Evolutionary conservation across 768 basidiomycete species (phyloP), one percentile per base, ranked within the genome.

Genomic region (Tricholoma saponaceum): DNA sequence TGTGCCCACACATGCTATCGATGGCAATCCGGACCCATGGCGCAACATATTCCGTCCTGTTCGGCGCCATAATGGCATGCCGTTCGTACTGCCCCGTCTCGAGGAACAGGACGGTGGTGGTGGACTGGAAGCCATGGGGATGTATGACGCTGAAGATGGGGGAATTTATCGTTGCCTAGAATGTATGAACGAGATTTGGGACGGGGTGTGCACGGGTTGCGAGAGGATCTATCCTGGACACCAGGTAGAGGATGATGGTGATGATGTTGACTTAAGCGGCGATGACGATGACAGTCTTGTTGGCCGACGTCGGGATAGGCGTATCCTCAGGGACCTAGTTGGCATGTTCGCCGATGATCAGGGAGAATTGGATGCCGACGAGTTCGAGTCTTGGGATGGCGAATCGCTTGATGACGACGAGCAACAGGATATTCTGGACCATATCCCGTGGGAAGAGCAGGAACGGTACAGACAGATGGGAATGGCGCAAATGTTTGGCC

Each of bases 121-220:
- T 63, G 64, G 65, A 63, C 71, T 63, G 54, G 78, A 76, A 41
- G 73, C 78, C 25, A 71, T 85, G 62, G 89, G 89, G 0, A 82
- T 87, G 75, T 79, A 80, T 32, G 90, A 92, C 64, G 76, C 74
- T 8, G 89, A 90, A 61, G 90, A 92, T 58, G 88, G 85, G 10
- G 87, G 85, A 0, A 77, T 92, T n/a, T 86, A 83, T 64, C 80
- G 90, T 16, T 93, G 91, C 67, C 64, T 83, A 14, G 84, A 85
- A 43, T 92, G 90, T 61, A 79, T 85, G 77, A 84, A 92, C 64
- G 91, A 93, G 71, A 87, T 93, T 59, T 83, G 79, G 81, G 83
- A 77, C 58, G 87, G 87, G 1, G 66, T 77, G 20, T 93, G 91
- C 65, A 78, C 83, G 4, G 64, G 66, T 10, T 92, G 91, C 62